Evolutionary conservation across 176 grass and related monocot species (phyloP), one percentile per base, ranked within the genome.

Genomic region (Musa itinerans): DNA sequence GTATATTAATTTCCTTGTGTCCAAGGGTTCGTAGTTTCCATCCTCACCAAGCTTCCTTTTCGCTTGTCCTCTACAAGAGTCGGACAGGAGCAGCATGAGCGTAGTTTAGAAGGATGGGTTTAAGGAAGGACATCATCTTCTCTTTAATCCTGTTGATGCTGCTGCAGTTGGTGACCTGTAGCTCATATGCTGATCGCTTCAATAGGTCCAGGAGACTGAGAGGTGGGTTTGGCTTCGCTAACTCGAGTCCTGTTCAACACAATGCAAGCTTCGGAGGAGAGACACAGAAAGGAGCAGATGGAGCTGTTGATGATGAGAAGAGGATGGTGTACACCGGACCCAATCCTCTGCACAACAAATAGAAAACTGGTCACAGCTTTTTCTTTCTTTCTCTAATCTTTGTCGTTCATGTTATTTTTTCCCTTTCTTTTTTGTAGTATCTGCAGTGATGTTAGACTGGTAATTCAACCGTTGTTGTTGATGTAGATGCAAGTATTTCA

Each of bases 341-440:
- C 21, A 80, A 80, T 73, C 78, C 78, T 27, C 78, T 80, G 12
- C 78, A 80, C 19, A 80, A 80, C 78, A 73, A 69, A 80, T 80
- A 68, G 54, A 50, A 4, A 43, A 9, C 4, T 75, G 53, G 16
- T n/a, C 8, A 25, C 22, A 21, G 11, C n/a, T 26, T 58, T 49
- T 29, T 24, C 21, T 5, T 14, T 68, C 14, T 5, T 48, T 68
- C 3, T 68, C 26, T 69, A 4, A 52, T 14, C 4, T 54, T 51
- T 51, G 10, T 72, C 13, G 17, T 53, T 11, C 51, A 20, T 23
- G 9, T 52, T 54, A 72, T 15, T 72, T 22, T 53, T 24, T 1
- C 2, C 12, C 34, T 8, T 57, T 61, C 9, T 0, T n/a, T 25
- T 9, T 43, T 61, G 21, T 59, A 14, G 3, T 58, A 13, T 43